Percentiles rank a stretch among this genome's conserved stretches.
These are phyloP conservation scores for Entophlyctis luteolus DNA, from an alignment of 192 early-diverging fungal genomes.

Conservation along the genomic window DNA sequence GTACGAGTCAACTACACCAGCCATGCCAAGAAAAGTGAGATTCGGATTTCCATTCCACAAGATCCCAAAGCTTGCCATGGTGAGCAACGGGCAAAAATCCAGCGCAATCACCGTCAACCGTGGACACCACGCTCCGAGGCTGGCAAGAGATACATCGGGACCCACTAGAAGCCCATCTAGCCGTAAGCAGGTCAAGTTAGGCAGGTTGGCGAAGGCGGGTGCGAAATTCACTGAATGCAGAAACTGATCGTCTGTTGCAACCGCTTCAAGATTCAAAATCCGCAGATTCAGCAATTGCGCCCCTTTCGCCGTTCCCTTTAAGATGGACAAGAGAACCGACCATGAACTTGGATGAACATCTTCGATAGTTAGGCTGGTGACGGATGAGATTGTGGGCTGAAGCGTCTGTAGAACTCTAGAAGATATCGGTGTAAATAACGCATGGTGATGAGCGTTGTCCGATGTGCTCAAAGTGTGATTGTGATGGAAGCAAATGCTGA, in stretches of 20 bases:
- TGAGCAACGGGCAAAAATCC: constrained; percentile 46
- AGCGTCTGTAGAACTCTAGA: constrained; percentile 23
- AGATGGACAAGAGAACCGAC: constrained; percentile 30
- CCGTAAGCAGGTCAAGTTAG: constrained; percentile 37
- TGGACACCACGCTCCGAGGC: constrained; percentile 24
- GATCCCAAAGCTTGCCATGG: constrained; percentile 40
- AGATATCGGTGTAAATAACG: constrained; percentile 6
- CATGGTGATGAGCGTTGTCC: neutral
- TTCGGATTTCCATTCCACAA: constrained; percentile 43
- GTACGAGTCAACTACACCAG: constrained; percentile 38
- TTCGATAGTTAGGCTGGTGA: constrained; percentile 34
- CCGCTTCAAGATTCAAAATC: constrained; percentile 46
- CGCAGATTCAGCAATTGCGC: constrained; percentile 20
- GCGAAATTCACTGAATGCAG: constrained; percentile 30
- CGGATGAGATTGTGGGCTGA: constrained; percentile 25
- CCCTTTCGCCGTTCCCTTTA: constrained; percentile 10
- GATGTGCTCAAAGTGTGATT: constrained; percentile 6
- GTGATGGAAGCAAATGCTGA: constrained; percentile 26
- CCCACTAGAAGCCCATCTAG: constrained; percentile 49
- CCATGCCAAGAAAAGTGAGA: constrained; percentile 45
- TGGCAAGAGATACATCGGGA: constrained; percentile 22
- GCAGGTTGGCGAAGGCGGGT: constrained; percentile 29
- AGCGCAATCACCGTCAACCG: constrained; percentile 41
- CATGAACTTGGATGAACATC: constrained; percentile 43
- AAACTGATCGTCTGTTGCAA: constrained; percentile 41